Evolutionary conservation across 352 stramenopile species (phyloP), one percentile per base, ranked within the genome.

Genomic region (Peronospora farinosa): DNA sequence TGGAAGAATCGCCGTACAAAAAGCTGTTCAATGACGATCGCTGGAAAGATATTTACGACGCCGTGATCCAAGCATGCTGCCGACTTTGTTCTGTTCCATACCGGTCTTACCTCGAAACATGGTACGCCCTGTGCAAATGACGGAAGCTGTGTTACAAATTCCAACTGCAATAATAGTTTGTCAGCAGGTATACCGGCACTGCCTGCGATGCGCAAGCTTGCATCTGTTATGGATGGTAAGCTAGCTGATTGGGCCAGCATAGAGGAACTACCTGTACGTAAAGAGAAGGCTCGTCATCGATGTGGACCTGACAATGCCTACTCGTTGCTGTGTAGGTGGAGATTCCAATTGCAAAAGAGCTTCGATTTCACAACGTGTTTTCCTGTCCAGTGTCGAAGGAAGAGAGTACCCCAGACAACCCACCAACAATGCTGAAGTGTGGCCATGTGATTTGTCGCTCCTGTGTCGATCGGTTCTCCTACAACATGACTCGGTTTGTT

Each of bases 351-450:
- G 60, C 74, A 8, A 84, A 91, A 58, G 76, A 88, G 39, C 60
- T 88, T 49, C 80, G 80, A 17, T 95, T 93, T 56, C 84, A 95
- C 57, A 90, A 71, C 5, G 79, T 95, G 19, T 94, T 95, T 30
- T 86, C 79, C 25, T 95, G 84, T 31, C 84, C 84, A 16, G 81
- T 95, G 10, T 90, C 81, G 0, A 88, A 92, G 55, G 84, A 95
- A 65, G 79, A 90, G 50, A 89, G 78, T 56, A 84, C 81, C n/a
- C 69, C 78, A 19, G 70, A 73, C 0, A 94, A 95, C 38, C 83
- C 84, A 16, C 84, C 84, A 39, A 78, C 91, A 63, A 62, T 95
- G 43, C 67, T 95, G 13, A 92, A 91, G 54, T 95, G 84, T 38
- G 84, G 84, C 1, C 84, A 95, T 50, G 83, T 85, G 1, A 89